phyloP scores from a whole-genome alignment of 345 rosid species.

The Eutrema heterophyllum region DNA sequence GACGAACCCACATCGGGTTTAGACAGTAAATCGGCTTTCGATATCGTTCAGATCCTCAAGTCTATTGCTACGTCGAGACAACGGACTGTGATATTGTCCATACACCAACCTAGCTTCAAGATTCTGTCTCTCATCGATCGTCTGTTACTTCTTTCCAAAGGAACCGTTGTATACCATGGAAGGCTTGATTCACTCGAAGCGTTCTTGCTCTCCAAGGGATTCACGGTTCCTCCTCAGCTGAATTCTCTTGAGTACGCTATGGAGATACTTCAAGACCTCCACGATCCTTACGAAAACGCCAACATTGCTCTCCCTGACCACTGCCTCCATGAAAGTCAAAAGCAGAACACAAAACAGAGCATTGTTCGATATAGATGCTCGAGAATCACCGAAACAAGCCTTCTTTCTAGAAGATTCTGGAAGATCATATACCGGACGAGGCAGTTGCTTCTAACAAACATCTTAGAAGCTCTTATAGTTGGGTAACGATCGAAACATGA shows the following conservation, averaged over 20 bases:
- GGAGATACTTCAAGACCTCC: constrained; percentile 70
- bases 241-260: constrained; percentile 82
- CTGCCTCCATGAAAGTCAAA: neutral
- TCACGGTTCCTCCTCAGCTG: constrained; percentile 85
- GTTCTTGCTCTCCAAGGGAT: constrained; percentile 56
- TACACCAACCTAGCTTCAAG: constrained; percentile 95
- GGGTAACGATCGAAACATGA: no score
- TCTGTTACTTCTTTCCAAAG: constrained; percentile 64
- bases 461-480: constrained; percentile 78
- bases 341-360: constrained; percentile 19
- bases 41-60: constrained; percentile 63
- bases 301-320: constrained; percentile 14
- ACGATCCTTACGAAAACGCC: constrained; percentile 24
- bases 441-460: constrained; percentile 73
- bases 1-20: constrained; percentile 95
- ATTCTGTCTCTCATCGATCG: constrained; percentile 63
- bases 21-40: constrained; percentile 82
- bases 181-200: constrained; percentile 45
- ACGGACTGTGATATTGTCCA: constrained; percentile 71
- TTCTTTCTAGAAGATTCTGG: constrained; percentile 58
- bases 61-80: constrained; percentile 53
- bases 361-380: constrained; percentile 46
- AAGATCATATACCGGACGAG: constrained; percentile 79
- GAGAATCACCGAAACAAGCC: constrained; percentile 51
- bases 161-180: constrained; percentile 74